Percentiles rank a stretch among this genome's conserved stretches.
phyloP scores from a whole-genome alignment of 2,329 filamentous ascomycete species.

The Trichophyton rubrum region DNA sequence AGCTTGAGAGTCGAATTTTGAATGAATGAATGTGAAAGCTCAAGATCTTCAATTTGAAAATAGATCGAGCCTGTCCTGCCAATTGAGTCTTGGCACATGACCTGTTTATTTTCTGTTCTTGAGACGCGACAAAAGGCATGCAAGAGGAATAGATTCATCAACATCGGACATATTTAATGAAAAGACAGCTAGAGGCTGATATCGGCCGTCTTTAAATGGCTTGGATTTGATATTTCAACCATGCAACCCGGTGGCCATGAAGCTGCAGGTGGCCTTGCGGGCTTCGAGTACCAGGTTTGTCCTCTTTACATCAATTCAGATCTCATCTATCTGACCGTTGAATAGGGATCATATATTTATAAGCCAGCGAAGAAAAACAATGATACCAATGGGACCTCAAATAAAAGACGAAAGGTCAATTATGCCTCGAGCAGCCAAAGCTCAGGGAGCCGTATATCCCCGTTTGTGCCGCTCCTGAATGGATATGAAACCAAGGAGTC shows the following conservation, averaged over 20 bases:
- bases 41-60: neutral
- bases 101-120: neutral
- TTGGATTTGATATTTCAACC: neutral
- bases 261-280: conserved; percentile 11
- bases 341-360: conserved; percentile 51
- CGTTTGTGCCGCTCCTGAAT: conserved; percentile 30
- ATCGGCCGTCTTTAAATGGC: too few species aligned
- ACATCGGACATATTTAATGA: neutral
- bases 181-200: neutral
- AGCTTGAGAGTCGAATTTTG: neutral
- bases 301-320: neutral
- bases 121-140: neutral
- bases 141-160: neutral
- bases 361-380: conserved; percentile 36
- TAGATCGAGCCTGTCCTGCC: neutral
- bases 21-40: neutral
- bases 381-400: conserved; percentile 41
- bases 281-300: conserved; percentile 22
- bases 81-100: conserved; percentile 2
- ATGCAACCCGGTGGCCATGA: conserved; percentile 4
- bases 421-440: conserved; percentile 25
- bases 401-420: conserved; percentile 38
- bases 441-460: conserved; percentile 8
- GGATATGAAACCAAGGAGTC: conserved; percentile 26
- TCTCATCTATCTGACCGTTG: neutral